These are phyloP conservation scores for Rhodomyrtus psidioides DNA, from an alignment of 441 rosid species.

Conservation along the genomic window DNA sequence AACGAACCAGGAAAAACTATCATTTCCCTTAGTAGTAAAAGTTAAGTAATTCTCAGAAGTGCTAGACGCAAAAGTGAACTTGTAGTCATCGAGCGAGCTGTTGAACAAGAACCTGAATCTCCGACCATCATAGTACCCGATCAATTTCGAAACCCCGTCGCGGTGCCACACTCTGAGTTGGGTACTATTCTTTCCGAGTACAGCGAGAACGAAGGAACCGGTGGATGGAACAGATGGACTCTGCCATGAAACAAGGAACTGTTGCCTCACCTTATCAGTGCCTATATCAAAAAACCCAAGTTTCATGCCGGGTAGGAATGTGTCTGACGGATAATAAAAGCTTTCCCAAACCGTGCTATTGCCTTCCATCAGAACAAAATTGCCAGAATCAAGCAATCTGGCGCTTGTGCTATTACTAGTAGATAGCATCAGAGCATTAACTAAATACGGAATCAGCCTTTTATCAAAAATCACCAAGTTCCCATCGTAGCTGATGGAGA, in stretches of 20 bases:
- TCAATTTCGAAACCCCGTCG: background rate
- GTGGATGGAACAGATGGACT: background rate
- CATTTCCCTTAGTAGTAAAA: background rate
- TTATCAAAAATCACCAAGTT: no score
- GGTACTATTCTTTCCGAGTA: no score
- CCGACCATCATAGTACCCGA: background rate
- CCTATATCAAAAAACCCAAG: no score
- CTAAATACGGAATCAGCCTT: no score
- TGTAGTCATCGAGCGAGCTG: background rate
- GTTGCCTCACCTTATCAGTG: background rate
- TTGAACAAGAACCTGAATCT: background rate
- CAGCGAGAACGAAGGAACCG: background rate
- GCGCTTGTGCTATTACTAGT: no score
- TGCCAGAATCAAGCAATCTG: no score
- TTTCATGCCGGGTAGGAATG: no score
- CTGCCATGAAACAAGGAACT: background rate
- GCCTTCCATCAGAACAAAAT: no score
- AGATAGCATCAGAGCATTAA: no score
- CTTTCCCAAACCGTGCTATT: background rate
- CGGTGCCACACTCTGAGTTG: background rate
- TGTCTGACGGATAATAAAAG: no score
- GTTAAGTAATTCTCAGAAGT: background rate
- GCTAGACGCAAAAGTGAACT: background rate
- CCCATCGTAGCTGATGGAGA: no score
- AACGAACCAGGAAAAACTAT: background rate